Evolutionary conservation across 345 rosid genomes (phyloP).

Genomic region (Murraya koenigii): DNA sequence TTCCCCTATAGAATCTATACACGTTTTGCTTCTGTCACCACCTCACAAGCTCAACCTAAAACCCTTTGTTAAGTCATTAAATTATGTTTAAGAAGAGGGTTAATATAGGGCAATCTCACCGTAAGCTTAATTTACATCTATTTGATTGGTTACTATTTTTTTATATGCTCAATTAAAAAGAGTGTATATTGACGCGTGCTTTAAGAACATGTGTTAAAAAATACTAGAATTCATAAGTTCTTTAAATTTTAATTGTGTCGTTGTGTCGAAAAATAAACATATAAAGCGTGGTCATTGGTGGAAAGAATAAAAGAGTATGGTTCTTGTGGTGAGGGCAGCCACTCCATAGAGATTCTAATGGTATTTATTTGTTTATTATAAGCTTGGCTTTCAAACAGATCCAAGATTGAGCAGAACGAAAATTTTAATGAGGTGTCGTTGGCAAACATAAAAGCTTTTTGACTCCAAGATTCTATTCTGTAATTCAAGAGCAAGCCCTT

Average conservation of each 20-base stretch:
- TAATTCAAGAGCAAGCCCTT: too few relatives aligned
- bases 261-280: too few relatives aligned
- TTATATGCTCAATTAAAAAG: too few relatives aligned
- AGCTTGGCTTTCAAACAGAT: neutral
- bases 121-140: neutral
- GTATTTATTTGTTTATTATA: neutral
- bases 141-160: neutral
- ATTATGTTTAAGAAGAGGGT: neutral
- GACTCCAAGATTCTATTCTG: neutral
- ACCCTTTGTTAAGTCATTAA: neutral
- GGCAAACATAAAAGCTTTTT: constrained; percentile 1
- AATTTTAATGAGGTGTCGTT: neutral
- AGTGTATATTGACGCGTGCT: too few relatives aligned
- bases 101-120: neutral
- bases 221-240: too few relatives aligned
- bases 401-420: neutral
- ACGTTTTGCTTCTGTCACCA: constrained; percentile 24
- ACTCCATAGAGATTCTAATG: neutral
- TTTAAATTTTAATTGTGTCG: neutral
- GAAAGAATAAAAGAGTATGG: neutral
- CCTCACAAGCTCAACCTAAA: neutral
- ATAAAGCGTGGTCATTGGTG: neutral
- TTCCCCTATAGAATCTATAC: constrained; percentile 36
- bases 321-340: neutral
- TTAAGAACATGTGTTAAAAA: too few relatives aligned